Conservation (phyloP, 768 basidiomycete genomes). For the Macrolepiota fuliginosa region DNA sequence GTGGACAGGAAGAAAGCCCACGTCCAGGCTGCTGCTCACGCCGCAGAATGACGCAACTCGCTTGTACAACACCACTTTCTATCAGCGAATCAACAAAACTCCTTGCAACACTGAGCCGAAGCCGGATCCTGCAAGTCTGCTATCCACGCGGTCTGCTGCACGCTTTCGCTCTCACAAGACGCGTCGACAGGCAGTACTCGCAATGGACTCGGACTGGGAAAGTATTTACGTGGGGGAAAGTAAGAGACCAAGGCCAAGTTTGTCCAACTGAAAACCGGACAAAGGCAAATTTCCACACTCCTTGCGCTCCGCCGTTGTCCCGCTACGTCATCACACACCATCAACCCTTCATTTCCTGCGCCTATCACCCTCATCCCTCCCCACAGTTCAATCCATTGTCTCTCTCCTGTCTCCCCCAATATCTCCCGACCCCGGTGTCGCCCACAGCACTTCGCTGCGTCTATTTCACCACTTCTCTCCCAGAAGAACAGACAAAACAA, state of each 20-base stretch:
- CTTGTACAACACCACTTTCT: conserved; percentile 10
- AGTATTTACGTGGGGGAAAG: not conserved
- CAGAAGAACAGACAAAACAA: conserved; percentile 2
- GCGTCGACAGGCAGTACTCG: not conserved
- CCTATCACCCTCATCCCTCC: conserved; percentile 5
- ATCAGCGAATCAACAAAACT: conserved; percentile 8
- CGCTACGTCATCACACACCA: conserved; percentile 13
- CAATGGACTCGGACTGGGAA: not conserved
- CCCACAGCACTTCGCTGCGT: not conserved
- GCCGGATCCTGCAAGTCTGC: conserved; percentile 7
- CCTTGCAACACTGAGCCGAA: not conserved
- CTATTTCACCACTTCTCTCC: not conserved
- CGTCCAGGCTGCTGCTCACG: conserved; percentile 9
- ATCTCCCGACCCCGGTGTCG: not conserved
- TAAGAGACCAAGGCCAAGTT: not conserved
- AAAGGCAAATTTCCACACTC: conserved; percentile 8
- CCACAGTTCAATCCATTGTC: not conserved
- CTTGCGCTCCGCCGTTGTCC: conserved; percentile 9
- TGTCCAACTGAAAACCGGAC: conserved; percentile 1
- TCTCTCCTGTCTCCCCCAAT: not conserved
- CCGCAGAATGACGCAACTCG: conserved; percentile 13
- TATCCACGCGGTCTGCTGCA: conserved; percentile 9
- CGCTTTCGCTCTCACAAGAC: not conserved
- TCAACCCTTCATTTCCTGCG: conserved; percentile 10
- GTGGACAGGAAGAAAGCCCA: conserved; percentile 1